These are phyloP conservation scores for Fusarium euwallaceae DNA, from an alignment of 2,329 filamentous ascomycete genomes.

Conservation along the genomic window DNA sequence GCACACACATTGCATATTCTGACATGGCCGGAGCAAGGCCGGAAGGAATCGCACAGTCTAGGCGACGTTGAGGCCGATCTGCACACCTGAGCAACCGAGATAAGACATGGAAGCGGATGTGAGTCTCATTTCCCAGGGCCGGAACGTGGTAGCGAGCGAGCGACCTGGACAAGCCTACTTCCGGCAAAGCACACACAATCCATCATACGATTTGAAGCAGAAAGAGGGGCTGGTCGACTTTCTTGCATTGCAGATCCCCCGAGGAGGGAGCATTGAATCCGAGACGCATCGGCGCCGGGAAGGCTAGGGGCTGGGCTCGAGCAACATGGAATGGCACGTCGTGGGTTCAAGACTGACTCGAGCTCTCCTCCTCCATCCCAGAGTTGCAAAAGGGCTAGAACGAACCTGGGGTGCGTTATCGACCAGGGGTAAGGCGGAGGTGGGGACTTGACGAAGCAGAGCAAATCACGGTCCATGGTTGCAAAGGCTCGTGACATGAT, in stretches of 20 bases:
- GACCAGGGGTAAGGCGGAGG: conserved; percentile 33
- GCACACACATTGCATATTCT: conserved; percentile 25
- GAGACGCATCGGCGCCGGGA: conserved; percentile 12
- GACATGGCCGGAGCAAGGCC: conserved; percentile 8
- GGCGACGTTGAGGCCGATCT: conserved; percentile 25
- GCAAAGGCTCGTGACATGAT: conserved; percentile 41
- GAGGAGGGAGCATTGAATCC: conserved; percentile 10
- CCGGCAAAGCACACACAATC: conserved; percentile 13
- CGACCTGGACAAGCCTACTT: conserved; percentile 15
- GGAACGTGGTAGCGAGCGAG: conserved; percentile 24
- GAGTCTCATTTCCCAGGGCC: conserved; percentile 36
- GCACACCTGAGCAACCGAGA: conserved; percentile 28
- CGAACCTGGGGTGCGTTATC: conserved; percentile 33
- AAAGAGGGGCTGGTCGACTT: conserved; percentile 18
- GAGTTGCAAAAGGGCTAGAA: conserved; percentile 14
- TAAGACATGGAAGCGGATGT: conserved; percentile 34
- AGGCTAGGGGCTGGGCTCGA: conserved; percentile 15
- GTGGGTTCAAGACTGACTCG: conserved; percentile 35
- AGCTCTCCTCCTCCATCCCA: conserved; percentile 12
- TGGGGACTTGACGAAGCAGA: conserved; percentile 24
- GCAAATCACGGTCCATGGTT: conserved; percentile 26
- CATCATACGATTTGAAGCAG: conserved; percentile 35
- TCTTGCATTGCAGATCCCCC: conserved; percentile 37
- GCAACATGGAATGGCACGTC: conserved; percentile 20
- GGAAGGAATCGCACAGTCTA: conserved; percentile 3